Evolutionary conservation across 345 rosid genomes (phyloP).

Genomic region (Erucastrum elatum): DNA sequence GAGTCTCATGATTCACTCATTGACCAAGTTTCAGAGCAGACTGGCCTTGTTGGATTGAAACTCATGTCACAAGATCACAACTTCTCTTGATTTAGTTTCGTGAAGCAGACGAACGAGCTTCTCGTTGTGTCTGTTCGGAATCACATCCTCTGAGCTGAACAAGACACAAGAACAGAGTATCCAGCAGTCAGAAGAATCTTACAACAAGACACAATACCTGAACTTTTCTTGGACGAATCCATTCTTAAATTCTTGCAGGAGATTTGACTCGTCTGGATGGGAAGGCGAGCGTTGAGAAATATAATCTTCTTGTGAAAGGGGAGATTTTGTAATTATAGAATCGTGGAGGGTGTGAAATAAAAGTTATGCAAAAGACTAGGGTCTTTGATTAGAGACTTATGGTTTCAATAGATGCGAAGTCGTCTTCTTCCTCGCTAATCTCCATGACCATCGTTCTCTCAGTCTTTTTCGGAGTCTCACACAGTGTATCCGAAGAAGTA

Average conservation of each 20-base stretch:
- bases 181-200: neutral
- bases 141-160: slow-evolving; percentile 42
- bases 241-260: slow-evolving; percentile 32
- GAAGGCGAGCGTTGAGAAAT: no score
- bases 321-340: no score
- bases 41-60: slow-evolving; percentile 64
- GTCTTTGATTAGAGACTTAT: no score
- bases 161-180: neutral
- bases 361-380: no score
- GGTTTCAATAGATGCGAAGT: no score
- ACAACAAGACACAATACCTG: slow-evolving; percentile 37
- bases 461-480: no score
- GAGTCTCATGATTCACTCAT: neutral
- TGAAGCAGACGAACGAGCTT: slow-evolving; percentile 70
- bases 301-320: no score
- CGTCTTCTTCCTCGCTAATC: no score
- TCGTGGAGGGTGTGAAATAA: no score
- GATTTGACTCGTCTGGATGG: no score
- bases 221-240: slow-evolving; percentile 41
- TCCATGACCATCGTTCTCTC: no score
- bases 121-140: slow-evolving; percentile 63
- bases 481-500: no score
- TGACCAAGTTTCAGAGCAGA: neutral
- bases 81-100: slow-evolving; percentile 65
- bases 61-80: slow-evolving; percentile 82